A percentile compares a stretch with the other conserved stretches of the same genome.
These are phyloP conservation scores for Schoenoplectus tabernaemontani DNA, from an alignment of 202 grass and related monocot species.

Conservation along the genomic window DNA sequence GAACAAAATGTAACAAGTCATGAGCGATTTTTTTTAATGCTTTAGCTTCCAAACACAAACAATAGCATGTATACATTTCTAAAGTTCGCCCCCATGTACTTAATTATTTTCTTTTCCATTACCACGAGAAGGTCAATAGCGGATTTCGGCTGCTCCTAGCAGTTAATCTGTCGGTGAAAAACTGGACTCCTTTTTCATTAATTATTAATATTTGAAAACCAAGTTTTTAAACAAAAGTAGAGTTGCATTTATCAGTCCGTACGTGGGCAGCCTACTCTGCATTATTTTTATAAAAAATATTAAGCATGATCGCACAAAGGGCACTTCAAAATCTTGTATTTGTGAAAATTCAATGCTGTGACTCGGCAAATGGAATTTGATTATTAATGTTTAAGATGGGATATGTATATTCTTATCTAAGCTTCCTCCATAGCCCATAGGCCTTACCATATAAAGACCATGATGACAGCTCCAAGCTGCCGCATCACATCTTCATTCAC, in stretches of 20 bases:
- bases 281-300: not conserved
- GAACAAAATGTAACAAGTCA: not conserved
- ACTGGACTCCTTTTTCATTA: not conserved
- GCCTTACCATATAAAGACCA: not conserved
- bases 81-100: not conserved
- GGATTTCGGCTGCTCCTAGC: not conserved
- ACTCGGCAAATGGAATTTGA: not conserved
- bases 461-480: not conserved
- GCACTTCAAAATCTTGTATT: not conserved
- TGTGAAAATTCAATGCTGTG: not conserved
- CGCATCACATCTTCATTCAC: constrained; percentile 16
- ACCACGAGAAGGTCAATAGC: not conserved
- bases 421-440: not conserved
- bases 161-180: not conserved
- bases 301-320: not conserved
- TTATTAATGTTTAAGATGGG: not conserved
- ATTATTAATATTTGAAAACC: not conserved
- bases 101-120: not conserved
- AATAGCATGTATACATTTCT: not conserved
- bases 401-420: not conserved
- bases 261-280: not conserved
- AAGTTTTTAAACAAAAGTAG: not conserved
- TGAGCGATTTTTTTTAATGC: not conserved
- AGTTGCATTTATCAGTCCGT: not conserved
- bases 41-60: not conserved